Conservation (phyloP, 345 rosid genomes). For the Combretum micranthum region DNA sequence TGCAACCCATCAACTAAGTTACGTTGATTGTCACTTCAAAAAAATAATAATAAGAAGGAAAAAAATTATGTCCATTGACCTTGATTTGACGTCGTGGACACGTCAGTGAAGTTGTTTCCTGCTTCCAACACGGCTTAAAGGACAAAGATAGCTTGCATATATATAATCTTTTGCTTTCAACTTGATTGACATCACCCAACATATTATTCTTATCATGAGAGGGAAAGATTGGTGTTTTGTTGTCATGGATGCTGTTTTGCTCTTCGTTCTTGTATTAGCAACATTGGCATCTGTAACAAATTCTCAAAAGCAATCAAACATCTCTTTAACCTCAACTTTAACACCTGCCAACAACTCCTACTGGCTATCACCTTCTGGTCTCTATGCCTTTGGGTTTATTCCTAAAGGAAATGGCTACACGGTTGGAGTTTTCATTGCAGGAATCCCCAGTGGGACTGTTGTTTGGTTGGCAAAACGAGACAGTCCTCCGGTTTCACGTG, state of each 20-base stretch:
- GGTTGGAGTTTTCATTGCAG: slow-evolving; percentile 22
- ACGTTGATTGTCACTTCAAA: no score
- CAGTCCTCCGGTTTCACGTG: slow-evolving; percentile 4
- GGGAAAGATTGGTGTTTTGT: no score
- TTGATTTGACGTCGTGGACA: no score
- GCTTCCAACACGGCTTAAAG: no score
- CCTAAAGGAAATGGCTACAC: slow-evolving; percentile 13
- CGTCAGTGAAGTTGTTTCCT: no score
- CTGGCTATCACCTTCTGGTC: slow-evolving; percentile 32
- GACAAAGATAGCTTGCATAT: no score
- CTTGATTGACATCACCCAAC: no score
- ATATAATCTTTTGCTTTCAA: no score
- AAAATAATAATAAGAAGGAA: no score
- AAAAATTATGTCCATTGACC: no score
- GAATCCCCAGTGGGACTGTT: slow-evolving; percentile 4
- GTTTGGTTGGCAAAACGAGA: slow-evolving; percentile 20
- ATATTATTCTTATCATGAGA: no score
- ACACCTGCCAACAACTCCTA: slow-evolving; percentile 6
- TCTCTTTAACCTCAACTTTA: slow-evolving; percentile 14
- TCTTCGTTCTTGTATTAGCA: not conserved
- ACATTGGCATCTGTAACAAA: not conserved
- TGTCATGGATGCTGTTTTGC: not conserved
- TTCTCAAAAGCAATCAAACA: slow-evolving; percentile 16
- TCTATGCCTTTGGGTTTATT: slow-evolving; percentile 28
- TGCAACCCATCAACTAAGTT: no score